phyloP scores from a whole-genome alignment of 352 stramenopile genomes.

The Pythium coloratum region DNA sequence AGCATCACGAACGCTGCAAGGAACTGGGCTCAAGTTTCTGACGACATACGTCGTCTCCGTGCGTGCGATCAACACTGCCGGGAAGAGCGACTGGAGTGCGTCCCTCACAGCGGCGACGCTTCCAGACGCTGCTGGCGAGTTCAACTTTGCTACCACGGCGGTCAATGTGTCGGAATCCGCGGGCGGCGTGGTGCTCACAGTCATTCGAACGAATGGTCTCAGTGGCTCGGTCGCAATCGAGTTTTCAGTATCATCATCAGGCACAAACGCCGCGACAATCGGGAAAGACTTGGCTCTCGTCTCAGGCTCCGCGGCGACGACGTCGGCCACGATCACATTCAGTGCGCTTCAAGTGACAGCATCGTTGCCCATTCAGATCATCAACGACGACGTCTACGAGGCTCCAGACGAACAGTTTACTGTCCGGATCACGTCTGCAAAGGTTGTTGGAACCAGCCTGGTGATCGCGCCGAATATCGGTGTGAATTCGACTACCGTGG shows the following conservation, averaged over 20 bases:
- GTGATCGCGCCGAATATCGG: constrained; percentile 35
- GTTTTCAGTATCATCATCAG: constrained; percentile 22
- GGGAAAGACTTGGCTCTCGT: constrained; percentile 40
- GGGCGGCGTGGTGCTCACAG: constrained; percentile 28
- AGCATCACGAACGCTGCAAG: constrained; percentile 7
- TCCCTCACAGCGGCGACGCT: constrained; percentile 30
- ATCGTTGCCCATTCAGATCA: constrained; percentile 36
- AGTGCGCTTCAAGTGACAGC: constrained; percentile 27
- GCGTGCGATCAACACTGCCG: constrained; percentile 35
- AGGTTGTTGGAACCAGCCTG: background rate
- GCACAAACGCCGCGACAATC: constrained; percentile 26
- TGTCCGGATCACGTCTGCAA: constrained; percentile 33
- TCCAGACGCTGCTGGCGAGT: constrained; percentile 52
- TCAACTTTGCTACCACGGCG: constrained; percentile 35
- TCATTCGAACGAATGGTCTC: constrained; percentile 46
- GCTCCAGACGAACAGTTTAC: constrained; percentile 39
- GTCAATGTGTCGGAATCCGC: constrained; percentile 45
- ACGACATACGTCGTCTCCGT: constrained; percentile 43
- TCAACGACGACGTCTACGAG: constrained; percentile 52
- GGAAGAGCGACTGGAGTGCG: constrained; percentile 39
- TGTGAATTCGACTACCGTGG: constrained; percentile 26
- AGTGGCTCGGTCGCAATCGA: constrained; percentile 41
- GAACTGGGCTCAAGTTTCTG: constrained; percentile 32
- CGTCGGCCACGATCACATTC: constrained; percentile 37
- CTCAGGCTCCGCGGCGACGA: constrained; percentile 4